Base-by-base conservation (phyloP, 768 basidiomycete genomes). In the Gloeopeniophorella convolvens region DNA sequence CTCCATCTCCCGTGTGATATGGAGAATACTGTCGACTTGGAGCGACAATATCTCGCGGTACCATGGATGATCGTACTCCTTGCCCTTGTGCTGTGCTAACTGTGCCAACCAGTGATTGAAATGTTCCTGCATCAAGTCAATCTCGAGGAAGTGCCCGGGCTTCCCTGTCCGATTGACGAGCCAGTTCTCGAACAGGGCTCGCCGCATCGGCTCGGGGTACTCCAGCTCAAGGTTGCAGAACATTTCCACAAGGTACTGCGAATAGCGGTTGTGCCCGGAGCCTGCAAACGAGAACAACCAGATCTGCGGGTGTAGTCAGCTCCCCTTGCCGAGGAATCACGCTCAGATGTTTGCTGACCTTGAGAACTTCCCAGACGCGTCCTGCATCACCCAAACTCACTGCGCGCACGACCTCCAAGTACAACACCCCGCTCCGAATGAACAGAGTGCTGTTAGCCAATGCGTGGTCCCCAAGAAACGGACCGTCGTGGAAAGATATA, bases 21-120 rank as follows among this genome's bases (percentile, higher is more conserved):
- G 54, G n/a, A 59, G 60, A 35, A 70, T 59, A 34, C 66, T 59
- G 34, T 65, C 63, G 4, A 68, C 37, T 42, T 70, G 69, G 0
- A 62, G 64, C 9, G 66, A 62, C 35, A 62, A 51, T 11, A 63
- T 47, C 15, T 62, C 36, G 12, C 66, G 63, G 16, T 68, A 57
- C 46, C 63, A 66, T 5, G 49, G n/a, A 16, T 55, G 54, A 8
- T 61, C 67, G 56, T 64, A 68, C 4, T 64, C 62, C 15, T 47
- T 40, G 12, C 50, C 32, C 13, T 45, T 45, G 18, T 48, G 45
- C 42, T 56, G 41, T 5, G 47, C 53, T 5, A 49, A 23, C 10
- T 48, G 47, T 27, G 68, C 63, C 13, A 69, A 59, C 16, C 63
- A 56, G 8, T 58, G 55, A 40, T 70, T 68, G 42, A 67, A 60